Evolutionary conservation across 1,139 yeast species (phyloP), one percentile per base, ranked within the genome.

Genomic region (Yamadazyma dushanensis): DNA sequence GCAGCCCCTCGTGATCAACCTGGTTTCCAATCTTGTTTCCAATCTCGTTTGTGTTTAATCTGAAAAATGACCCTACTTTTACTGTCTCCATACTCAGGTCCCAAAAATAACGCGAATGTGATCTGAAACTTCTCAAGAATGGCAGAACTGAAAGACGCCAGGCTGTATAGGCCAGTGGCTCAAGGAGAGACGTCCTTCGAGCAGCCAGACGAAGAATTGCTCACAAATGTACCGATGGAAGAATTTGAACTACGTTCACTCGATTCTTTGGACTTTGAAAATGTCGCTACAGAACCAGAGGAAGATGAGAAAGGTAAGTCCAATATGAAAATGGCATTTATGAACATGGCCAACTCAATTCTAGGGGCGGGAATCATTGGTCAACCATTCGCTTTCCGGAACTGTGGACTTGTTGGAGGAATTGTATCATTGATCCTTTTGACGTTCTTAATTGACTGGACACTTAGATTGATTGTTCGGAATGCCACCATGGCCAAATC

Each of bases 321-420:
- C n/a, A 73, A 66, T 43, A 71, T 89, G 74, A 75, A 75, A 43
- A 84, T 85, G 89, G 97, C 97, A 9, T 89, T 90, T 53, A 86
- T 90, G 95, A 90, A 90, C 59, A 89, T 90, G 96, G 95, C 97
- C 16, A 90, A 90, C 59, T 83, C 87, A 11, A 90, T 89, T 40
- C 68, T 90, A 10, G 97, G 97, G 0, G 97, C 97, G 0, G 97
- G 97, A 2, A 87, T 92, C 34, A 88, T 90, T 29, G 96, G 97
- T 1, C 95, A 89, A 49, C 95, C 97, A 1, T 85, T 82, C 51
- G 97, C 97, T 0, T 80, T 90, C 49, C 69, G 75, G 36, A 86
- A 88, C 50, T 74, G 87, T 20, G 97, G 97, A 1, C 59, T 90
- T 2, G 46, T 82, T 0, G 89, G 94, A 0, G 96, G 96, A 3